Evolutionary conservation across 352 stramenopile species (phyloP).

Genomic region (Achlya hypogyna): DNA sequence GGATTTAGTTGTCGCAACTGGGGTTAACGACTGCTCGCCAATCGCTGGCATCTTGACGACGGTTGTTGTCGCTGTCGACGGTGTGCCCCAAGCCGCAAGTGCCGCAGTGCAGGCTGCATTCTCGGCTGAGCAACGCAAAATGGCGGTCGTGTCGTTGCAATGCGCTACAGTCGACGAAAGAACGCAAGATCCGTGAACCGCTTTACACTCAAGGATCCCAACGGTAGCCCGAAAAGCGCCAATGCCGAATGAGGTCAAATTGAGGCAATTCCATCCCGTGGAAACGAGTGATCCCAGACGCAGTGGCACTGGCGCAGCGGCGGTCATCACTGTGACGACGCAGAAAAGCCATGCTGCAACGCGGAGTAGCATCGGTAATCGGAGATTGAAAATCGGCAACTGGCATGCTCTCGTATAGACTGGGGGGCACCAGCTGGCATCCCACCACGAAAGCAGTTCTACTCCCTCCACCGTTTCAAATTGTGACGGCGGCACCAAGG

Average conservation of each 20-base stretch:
- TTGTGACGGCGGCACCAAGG: too few relatives aligned
- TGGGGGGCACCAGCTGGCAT: too few relatives aligned
- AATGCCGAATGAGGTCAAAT: neutral
- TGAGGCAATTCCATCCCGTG: neutral
- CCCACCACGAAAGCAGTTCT: too few relatives aligned
- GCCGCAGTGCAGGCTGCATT: neutral
- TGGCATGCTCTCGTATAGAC: too few relatives aligned
- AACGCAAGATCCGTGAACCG: neutral
- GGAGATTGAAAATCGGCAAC: too few relatives aligned
- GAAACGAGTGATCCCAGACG: neutral
- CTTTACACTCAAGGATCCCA: neutral
- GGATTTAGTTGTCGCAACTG: neutral
- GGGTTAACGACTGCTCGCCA: too few relatives aligned
- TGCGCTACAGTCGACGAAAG: neutral
- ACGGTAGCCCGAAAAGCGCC: neutral
- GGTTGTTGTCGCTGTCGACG: too few relatives aligned
- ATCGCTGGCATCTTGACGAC: too few relatives aligned
- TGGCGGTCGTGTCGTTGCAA: neutral
- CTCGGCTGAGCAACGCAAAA: neutral
- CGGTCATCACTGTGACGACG: neutral
- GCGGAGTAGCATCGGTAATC: too few relatives aligned
- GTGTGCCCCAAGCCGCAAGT: too few relatives aligned
- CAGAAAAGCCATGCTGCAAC: too few relatives aligned
- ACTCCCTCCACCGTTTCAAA: too few relatives aligned
- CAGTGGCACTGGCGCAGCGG: neutral